Evolutionary conservation across 2,329 filamentous ascomycete genomes (phyloP), one percentile per base, ranked within the genome.

Genomic region (Trichoderma atrobrunneum): DNA sequence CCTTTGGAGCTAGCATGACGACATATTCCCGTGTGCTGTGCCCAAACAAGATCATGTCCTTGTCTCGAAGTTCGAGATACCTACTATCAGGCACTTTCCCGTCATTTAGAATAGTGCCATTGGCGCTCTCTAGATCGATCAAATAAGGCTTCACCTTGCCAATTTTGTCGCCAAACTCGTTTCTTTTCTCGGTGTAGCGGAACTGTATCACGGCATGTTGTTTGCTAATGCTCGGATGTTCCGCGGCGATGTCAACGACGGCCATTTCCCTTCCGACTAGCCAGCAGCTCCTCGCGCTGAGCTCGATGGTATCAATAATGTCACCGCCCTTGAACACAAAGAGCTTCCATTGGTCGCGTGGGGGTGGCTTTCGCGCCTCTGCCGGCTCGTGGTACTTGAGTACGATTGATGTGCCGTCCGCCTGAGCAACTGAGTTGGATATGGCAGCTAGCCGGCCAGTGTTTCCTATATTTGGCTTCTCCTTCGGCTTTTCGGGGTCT

Each of bases 151-250:
- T 92, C 60, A 95, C 92, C 74, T 86, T 91, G 26, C 93, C 93
- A 72, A 91, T 86, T 78, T 91, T 92, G 79, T 98, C 95, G 26
- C 94, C 95, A 79, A 89, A 97, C 82, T 98, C 94, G 76, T 97
- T 94, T 74, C 89, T 89, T 82, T 92, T 94, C 78, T 94, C 92
- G 24, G 92, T 89, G 79, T 94, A 91, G 48, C 96, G 90, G 78
- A 99, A 99, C 80, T 99, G 96, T 57, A 99, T 88, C 10, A 95
- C 96, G 1, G 95, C 95, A 81, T 99, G 96, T 82, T 99, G 96
- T 81, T 97, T 97, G 80, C 94, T 97, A 78, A 94, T 90, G 81
- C 94, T 98, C 1, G 95, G 94, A 79, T 99, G 95, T 78, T 97
- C 94, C 8, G 97, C 89, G 2, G 89, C 85, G 72, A 97, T 85